phyloP scores from a whole-genome alignment of 768 basidiomycete species.

The Leccinum subgranulosum region DNA sequence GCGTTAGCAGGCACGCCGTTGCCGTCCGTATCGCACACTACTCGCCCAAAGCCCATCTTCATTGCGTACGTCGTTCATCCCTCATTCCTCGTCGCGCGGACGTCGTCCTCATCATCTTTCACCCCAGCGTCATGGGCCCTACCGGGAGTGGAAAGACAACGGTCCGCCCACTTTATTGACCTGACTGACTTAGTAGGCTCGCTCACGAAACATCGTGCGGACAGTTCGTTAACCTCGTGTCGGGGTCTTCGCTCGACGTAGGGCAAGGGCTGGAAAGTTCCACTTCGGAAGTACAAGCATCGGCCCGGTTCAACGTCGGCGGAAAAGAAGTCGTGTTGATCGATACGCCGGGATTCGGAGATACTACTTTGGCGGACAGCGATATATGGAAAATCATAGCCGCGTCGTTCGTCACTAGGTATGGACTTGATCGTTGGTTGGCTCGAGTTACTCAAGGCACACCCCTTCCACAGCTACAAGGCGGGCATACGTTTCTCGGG shows the following conservation, averaged over 20 bases:
- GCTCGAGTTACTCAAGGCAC: not conserved
- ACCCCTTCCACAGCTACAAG: constrained; percentile 16
- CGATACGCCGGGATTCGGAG: constrained; percentile 64
- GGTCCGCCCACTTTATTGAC: constrained; percentile 13
- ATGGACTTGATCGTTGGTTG: not conserved
- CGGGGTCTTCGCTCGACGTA: constrained; percentile 28
- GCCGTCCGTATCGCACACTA: not conserved
- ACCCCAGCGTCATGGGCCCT: constrained; percentile 25
- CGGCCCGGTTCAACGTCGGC: constrained; percentile 20
- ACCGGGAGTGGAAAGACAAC: constrained; percentile 33
- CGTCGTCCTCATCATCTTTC: constrained; percentile 2
- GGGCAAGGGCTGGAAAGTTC: constrained; percentile 34
- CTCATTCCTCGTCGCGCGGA: not conserved
- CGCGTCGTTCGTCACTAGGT: constrained; percentile 31
- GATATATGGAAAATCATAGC: constrained; percentile 51
- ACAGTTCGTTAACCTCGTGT: constrained; percentile 35
- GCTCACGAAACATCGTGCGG: not conserved
- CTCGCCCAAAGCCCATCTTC: constrained; percentile 18
- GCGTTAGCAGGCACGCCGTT: not conserved
- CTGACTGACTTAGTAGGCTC: not conserved
- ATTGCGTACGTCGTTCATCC: constrained; percentile 22
- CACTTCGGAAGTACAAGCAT: constrained; percentile 31
- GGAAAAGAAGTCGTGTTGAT: constrained; percentile 44
- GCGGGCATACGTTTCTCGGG: constrained; percentile 37
- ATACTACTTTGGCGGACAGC: constrained; percentile 45